Conservation (phyloP, 768 basidiomycete genomes). For the Mrakia gelida region DNA sequence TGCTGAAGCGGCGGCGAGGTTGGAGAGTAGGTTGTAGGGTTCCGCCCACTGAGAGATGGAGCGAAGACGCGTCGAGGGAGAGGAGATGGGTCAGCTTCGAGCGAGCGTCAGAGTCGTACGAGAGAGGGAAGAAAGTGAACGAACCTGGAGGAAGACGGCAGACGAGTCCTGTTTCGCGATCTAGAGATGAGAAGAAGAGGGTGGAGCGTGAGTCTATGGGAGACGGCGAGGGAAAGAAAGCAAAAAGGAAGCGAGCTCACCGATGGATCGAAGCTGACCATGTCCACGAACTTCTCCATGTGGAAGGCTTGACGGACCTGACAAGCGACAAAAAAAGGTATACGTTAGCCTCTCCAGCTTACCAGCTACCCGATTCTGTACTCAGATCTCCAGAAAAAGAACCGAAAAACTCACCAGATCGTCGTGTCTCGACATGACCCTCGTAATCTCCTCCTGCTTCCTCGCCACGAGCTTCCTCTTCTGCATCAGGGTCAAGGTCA, state of each 20-base stretch:
- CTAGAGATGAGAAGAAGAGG: neutral
- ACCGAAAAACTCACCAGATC: constrained; percentile 56
- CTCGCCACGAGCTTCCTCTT: constrained; percentile 13
- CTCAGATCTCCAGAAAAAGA: constrained; percentile 4
- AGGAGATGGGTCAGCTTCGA: neutral
- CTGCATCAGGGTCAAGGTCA: neutral
- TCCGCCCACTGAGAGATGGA: neutral
- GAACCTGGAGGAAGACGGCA: constrained; percentile 3
- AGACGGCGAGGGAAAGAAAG: constrained; percentile 15
- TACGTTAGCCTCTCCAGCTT: neutral
- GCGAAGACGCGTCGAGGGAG: neutral
- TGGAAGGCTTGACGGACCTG: constrained; percentile 86
- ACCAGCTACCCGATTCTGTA: no score
- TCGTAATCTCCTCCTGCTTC: constrained; percentile 26
- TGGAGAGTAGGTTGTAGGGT: constrained; percentile 14
- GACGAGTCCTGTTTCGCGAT: neutral
- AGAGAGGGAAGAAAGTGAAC: neutral
- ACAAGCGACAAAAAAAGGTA: constrained; percentile 21
- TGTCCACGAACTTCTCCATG: constrained; percentile 69
- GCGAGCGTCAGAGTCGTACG: neutral
- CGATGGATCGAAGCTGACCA: constrained; percentile 72
- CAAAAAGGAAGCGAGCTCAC: constrained; percentile 46
- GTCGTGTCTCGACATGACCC: constrained; percentile 60
- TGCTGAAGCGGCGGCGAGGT: neutral
- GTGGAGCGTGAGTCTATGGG: neutral